Conservation (phyloP, 305 asterid genomes). For the Solanum hybrid region DNA sequence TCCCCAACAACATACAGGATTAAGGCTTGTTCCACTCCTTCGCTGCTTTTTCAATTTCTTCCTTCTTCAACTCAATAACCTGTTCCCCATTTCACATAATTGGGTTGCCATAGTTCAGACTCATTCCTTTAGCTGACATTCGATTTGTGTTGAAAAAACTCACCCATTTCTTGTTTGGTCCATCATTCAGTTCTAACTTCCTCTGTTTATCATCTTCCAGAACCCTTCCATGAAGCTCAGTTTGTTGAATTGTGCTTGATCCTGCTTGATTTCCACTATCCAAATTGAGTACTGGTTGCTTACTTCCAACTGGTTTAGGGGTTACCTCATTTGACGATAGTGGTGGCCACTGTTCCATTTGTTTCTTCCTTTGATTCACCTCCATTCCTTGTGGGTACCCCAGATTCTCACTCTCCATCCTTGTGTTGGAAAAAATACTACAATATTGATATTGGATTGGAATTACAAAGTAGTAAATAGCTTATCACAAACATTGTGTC, state of each 20-base stretch:
- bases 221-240: too few species aligned
- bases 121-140: background rate
- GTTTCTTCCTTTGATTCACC: too few species aligned
- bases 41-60: background rate
- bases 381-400: too few species aligned
- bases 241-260: too few species aligned
- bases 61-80: background rate
- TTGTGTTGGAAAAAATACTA: too few species aligned
- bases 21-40: background rate
- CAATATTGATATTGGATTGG: too few species aligned
- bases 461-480: too few species aligned
- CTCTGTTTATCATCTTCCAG: too few species aligned
- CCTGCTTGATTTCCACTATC: too few species aligned
- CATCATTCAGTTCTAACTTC: background rate
- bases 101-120: background rate
- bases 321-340: background rate
- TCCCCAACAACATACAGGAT: too few species aligned
- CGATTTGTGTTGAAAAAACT: background rate
- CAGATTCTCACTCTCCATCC: too few species aligned
- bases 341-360: background rate
- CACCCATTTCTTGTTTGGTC: background rate
- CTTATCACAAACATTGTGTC: too few species aligned
- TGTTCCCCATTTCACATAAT: background rate
- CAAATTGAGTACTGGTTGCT: rapidly evolving
- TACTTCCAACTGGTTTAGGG: background rate